phyloP scores from a whole-genome alignment of 495 filamentous ascomycete species.

The Staphylotrichum longicolle region DNA sequence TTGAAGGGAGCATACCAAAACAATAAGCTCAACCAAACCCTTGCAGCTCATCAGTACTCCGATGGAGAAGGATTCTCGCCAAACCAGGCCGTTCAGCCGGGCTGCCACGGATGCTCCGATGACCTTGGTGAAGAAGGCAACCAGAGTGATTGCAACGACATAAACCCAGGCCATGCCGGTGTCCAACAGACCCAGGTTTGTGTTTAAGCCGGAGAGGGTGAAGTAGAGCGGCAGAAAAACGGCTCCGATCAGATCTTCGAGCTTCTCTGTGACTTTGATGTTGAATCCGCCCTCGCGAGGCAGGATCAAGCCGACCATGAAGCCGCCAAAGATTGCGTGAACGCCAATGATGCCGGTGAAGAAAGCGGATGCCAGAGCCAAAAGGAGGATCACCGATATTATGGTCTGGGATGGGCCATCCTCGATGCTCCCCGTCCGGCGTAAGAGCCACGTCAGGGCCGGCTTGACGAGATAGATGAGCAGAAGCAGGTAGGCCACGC shows the following conservation, averaged over 20 bases:
- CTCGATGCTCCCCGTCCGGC: constrained; percentile 68
- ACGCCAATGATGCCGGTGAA: constrained; percentile 81
- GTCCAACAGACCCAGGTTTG: constrained; percentile 79
- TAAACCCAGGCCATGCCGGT: constrained; percentile 84
- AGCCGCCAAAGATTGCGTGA: constrained; percentile 82
- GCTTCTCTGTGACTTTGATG: constrained; percentile 82
- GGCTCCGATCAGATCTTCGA: constrained; percentile 81
- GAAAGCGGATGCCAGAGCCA: constrained; percentile 78
- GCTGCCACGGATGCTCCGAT: constrained; percentile 77
- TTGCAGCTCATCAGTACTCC: constrained; percentile 95
- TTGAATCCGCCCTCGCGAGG: constrained; percentile 90
- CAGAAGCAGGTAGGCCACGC: constrained; percentile 71
- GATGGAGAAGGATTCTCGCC: constrained; percentile 87
- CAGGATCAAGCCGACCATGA: constrained; percentile 82
- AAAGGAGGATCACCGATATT: constrained; percentile 72
- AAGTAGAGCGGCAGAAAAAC: constrained; percentile 91
- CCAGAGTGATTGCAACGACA: constrained; percentile 76
- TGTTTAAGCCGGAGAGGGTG: constrained; percentile 84
- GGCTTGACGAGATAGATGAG: constrained; percentile 72
- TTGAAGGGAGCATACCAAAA: constrained; percentile 42
- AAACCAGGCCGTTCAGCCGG: constrained; percentile 69
- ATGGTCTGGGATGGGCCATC: constrained; percentile 84
- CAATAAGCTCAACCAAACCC: constrained; percentile 89
- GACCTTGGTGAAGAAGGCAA: constrained; percentile 83
- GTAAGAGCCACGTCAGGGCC: constrained; percentile 67